Base-by-base conservation (phyloP, 2,329 filamentous ascomycete genomes). In the Lachnellula cervina region DNA sequence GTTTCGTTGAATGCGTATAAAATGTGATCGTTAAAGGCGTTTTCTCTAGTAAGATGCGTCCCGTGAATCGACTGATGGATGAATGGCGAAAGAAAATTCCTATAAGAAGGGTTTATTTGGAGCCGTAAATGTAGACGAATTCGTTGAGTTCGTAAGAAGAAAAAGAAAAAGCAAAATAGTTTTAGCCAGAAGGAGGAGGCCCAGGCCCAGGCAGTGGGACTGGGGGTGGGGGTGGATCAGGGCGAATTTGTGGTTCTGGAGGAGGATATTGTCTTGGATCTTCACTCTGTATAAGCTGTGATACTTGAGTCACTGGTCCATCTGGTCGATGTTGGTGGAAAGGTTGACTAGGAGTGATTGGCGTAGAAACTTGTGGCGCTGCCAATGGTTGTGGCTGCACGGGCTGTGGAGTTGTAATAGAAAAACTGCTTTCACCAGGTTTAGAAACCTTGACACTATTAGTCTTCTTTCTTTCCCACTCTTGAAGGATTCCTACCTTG, bases 401-500 rank as follows among this genome's bases (percentile, higher is more conserved):
- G 8, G 54, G 37, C n/a, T 47, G 53, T 54, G 50, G 42, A 54
- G 35, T 49, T 32, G 47, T 28, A 28, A 42, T 40, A 37, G 51
- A 42, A 32, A 63, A 66, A 21, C 56, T 60, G 25, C 51, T 54
- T 61, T 66, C 61, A 16, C 61, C 63, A 48, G 61, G 55, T 17
- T 58, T 52, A 38, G 49, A 35, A n/a, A 46, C 56, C 54, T 58
- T 46, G 28, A 45, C 42, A n/a, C 45, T 40, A 40, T 51, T 34
- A 34, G 42, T 45, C 25, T 44, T 19, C n/a, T 14, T 25, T 38
- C 28, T 54, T 28, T 53, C 25, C 16, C 46, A 40, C 17, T 43
- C 44, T 9, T 52, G 13, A 21, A 49, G 13, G 38, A 25, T 37
- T 55, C 54, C 11, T 55, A 66, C 64, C 45, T 62, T 64, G 8